Evolutionary conservation across 805 yeast species (phyloP), one percentile per base, ranked within the genome.

Genomic region (Groenewaldozyma tartarivorans): DNA sequence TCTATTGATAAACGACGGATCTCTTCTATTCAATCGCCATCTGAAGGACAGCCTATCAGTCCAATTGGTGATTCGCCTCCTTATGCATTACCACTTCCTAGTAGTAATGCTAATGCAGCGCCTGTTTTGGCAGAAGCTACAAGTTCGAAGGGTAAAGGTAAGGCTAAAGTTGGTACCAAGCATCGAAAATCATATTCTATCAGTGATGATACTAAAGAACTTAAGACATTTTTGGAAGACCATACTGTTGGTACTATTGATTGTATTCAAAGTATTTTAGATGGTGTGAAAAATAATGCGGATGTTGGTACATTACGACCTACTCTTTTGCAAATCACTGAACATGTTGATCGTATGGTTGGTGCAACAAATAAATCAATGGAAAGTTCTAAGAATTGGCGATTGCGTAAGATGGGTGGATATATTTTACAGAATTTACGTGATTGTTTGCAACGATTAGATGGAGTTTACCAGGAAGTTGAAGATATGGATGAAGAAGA

Each of bases 221-320:
- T 90, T 44, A 73, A 88, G 52, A 68, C 79, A 21, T 90, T 87
- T 57, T 69, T 90, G 53, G 97, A 90, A 58, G 95, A 86, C 60
- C 95, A 88, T 63, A 88, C 96, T 0, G 88, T 84, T 15, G 82
- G 82, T 53, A 96, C 90, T 2, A 88, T 90, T 36, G 75, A 87
- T 11, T 84, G 95, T 0, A 88, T 88, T 50, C 96, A 88, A 57
- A 74, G 82, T 16, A 69, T 90, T 46, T 68, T 90, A 44, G 51
- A 59, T n/a, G 64, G 63, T n/a, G 60, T 63, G 43, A 51, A 55
- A 42, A 56, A 51, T 16, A 78, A 81, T 53, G 78, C 85, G 1
- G 80, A 85, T 0, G 76, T 79, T 48, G 87, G 85, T 2, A 80
- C 75, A 42, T 68, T 90, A 50, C 71, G 88, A 47, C 69, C 65